Percentiles rank a stretch among this genome's conserved stretches.
phyloP scores from a whole-genome alignment of 257 asterid genomes.

The Solanum paucissectum region DNA sequence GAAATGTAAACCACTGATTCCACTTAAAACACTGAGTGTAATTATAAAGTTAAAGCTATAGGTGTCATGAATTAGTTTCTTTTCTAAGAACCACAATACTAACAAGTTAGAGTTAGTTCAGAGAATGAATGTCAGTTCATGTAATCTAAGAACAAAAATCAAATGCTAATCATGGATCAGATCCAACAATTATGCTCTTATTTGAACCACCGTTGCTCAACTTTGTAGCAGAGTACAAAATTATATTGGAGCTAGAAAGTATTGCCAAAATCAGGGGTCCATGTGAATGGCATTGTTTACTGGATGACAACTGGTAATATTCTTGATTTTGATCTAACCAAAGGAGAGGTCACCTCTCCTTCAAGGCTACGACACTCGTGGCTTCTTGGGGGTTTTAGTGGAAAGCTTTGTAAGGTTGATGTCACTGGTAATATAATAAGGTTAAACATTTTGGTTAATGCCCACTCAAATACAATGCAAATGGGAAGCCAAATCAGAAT shows the following conservation, averaged over 20 bases:
- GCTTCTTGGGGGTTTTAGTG: slow-evolving; percentile 17
- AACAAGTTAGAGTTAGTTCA: too few relatives aligned
- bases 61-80: too few relatives aligned
- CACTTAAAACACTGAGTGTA: too few relatives aligned
- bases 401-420: slow-evolving; percentile 23
- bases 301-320: slow-evolving; percentile 15
- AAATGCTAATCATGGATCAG: slow-evolving; percentile 33
- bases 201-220: slow-evolving; percentile 43
- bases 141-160: background rate
- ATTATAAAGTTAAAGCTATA: too few relatives aligned
- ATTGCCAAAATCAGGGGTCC: slow-evolving; percentile 17
- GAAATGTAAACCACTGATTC: too few relatives aligned
- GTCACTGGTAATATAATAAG: background rate
- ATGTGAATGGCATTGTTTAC: slow-evolving; percentile 27
- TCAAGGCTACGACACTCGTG: background rate
- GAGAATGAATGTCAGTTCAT: too few relatives aligned
- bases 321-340: slow-evolving; percentile 22
- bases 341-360: slow-evolving; percentile 28
- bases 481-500: slow-evolving; percentile 1
- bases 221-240: slow-evolving; percentile 32
- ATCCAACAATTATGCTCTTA: slow-evolving; percentile 18
- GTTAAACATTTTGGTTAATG: slow-evolving; percentile 5
- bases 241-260: background rate
- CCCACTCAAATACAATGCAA: slow-evolving; percentile 26
- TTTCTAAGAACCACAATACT: too few relatives aligned